Base-by-base conservation (phyloP, 2,329 filamentous ascomycete species). In the Nemania sp. region DNA sequence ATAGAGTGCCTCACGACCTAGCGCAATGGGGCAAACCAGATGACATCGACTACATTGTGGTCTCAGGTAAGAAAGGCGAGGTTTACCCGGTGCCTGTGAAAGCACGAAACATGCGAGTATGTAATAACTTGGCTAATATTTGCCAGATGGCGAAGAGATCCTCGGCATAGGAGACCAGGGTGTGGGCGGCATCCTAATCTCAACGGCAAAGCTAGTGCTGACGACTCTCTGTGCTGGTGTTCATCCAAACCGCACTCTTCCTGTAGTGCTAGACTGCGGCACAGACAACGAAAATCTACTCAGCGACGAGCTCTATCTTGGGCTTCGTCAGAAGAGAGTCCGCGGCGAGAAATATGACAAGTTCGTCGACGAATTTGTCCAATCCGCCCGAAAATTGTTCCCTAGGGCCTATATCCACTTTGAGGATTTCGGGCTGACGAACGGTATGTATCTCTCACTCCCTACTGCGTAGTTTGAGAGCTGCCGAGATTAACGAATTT, bases 131-230 rank as follows among this genome's bases (percentile, higher is more conserved):
- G 13, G 18, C 73, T 77, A 26, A 79, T 54, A 27, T 20, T 8
- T 1, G 13, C 3, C 56, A 85, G 83, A 88, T 70, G 87, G 87
- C 6, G 87, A 89, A 70, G 84, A 94, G 80, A 97, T 97, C 54
- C 85, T 97, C 0, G 93, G 94, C 1, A 97, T 97, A 66, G 93
- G 94, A 1, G 94, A 97, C 75, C 93, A 97, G 80, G 94, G 94
- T 1, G 91, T 93, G 0, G 93, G 94, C 5, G 93, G 91, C 2
- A 91, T 97, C 59, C 83, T 97, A 45, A 97, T 97, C 67, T 94
- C 91, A 2, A 86, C 93, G 0, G 94, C 94, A 6, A 97, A 97
- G 77, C 83, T 97, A 29, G 90, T 91, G 10, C 84, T 97, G 49
- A 93, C 93, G 27, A 97, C 94, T 0, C 82, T 96, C 0, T 97